These are phyloP conservation scores for Blumeria hordei DNA, from an alignment of 2,329 filamentous ascomycete genomes.

Conservation along the genomic window DNA sequence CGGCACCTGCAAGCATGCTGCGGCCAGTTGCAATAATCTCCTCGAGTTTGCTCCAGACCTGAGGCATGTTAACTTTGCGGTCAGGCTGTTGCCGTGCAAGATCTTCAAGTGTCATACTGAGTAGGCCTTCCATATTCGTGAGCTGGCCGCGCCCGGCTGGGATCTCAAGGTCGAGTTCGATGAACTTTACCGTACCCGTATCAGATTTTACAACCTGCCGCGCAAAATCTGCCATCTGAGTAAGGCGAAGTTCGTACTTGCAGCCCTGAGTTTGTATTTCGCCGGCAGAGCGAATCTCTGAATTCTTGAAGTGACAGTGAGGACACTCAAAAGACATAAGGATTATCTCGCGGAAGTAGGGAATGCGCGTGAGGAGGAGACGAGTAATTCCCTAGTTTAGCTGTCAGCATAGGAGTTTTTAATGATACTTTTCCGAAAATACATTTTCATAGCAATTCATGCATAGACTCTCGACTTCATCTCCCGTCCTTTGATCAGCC, in stretches of 20 bases:
- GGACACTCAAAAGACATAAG: constrained; percentile 92
- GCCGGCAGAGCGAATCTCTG: constrained; percentile 80
- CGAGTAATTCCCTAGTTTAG: constrained; percentile 50
- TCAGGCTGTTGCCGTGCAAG: constrained; percentile 61
- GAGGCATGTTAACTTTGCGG: constrained; percentile 53
- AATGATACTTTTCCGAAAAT: constrained; percentile 10
- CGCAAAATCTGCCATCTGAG: constrained; percentile 47
- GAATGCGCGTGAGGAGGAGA: constrained; percentile 74
- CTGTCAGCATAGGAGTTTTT: not conserved
- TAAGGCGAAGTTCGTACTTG: constrained; percentile 63
- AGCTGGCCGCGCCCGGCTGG: constrained; percentile 76
- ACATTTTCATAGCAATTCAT: constrained; percentile 72
- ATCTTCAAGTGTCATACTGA: constrained; percentile 56
- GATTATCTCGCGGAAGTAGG: constrained; percentile 92
- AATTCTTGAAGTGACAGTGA: constrained; percentile 73
- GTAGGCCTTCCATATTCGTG: constrained; percentile 76
- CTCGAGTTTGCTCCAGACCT: constrained; percentile 55
- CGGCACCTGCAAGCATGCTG: constrained; percentile 52
- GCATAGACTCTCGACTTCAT: constrained; percentile 56
- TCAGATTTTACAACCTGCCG: constrained; percentile 87
- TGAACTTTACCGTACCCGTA: constrained; percentile 60
- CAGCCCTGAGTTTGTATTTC: constrained; percentile 74
- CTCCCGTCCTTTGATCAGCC: constrained; percentile 30
- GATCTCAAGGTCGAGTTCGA: constrained; percentile 82
- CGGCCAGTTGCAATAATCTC: constrained; percentile 49